A percentile compares a stretch with the other conserved stretches of the same genome.
Conservation (phyloP, 2,329 filamentous ascomycete species). For the Aspergillus ochraceoroseus region DNA sequence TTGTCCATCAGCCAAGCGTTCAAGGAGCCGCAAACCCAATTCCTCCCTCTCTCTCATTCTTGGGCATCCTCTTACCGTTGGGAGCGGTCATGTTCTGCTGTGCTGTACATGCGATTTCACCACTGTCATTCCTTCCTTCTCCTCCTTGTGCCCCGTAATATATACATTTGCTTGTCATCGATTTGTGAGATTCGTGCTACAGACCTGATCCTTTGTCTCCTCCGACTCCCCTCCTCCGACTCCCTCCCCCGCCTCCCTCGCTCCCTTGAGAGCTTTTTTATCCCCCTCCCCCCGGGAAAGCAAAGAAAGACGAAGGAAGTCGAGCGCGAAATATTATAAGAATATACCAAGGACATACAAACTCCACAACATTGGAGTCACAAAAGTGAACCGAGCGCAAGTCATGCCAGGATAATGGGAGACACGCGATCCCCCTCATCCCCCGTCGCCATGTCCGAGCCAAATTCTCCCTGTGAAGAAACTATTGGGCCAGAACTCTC, state of each 20-base stretch:
- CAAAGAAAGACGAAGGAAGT: constrained; percentile 1
- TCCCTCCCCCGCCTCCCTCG: constrained; percentile 8
- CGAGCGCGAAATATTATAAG: neutral
- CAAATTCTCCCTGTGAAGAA: constrained; percentile 28
- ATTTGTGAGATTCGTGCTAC: constrained; percentile 12
- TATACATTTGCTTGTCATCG: constrained; percentile 8
- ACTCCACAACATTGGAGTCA: constrained; percentile 2
- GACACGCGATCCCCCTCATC: constrained; percentile 30
- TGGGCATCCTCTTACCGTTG: constrained; percentile 12
- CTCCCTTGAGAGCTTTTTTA: constrained; percentile 12
- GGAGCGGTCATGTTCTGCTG: constrained; percentile 18
- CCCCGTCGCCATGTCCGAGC: constrained; percentile 26
- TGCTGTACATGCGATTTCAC: constrained; percentile 9
- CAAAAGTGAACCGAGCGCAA: constrained; percentile 18
- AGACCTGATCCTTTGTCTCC: constrained; percentile 14
- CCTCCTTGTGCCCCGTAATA: constrained; percentile 10
- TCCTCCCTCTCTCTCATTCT: constrained; percentile 17
- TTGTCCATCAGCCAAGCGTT: constrained; percentile 13
- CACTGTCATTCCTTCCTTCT: constrained; percentile 13
- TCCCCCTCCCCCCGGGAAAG: too few relatives aligned
- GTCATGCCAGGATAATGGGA: constrained; percentile 38
- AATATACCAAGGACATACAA: neutral
- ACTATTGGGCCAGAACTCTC: constrained; percentile 24
- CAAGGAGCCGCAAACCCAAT: constrained; percentile 13
- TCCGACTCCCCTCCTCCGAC: constrained; percentile 9